phyloP scores from a whole-genome alignment of 73 alveolate species.

The Paramecium caudatum region DNA sequence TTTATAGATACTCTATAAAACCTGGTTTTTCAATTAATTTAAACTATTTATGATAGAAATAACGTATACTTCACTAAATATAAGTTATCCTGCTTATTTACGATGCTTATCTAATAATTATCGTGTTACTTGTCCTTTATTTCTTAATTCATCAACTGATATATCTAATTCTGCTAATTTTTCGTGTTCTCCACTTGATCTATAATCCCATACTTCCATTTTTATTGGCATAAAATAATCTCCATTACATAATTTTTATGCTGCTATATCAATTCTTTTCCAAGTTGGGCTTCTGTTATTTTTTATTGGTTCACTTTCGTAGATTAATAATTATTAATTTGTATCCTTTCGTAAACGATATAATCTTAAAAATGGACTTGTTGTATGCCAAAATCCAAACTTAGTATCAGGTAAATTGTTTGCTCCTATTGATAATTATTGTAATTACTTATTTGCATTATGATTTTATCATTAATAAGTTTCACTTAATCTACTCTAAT shows the following conservation, averaged over 20 bases:
- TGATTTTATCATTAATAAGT: slow-evolving; percentile 47
- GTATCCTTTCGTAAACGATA: slow-evolving; percentile 65
- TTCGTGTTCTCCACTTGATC: slow-evolving; percentile 78
- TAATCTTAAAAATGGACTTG: slow-evolving; percentile 57
- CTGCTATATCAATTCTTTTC: slow-evolving; percentile 78
- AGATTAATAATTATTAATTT: slow-evolving; percentile 61
- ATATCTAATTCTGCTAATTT: slow-evolving; percentile 76
- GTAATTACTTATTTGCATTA: slow-evolving; percentile 52
- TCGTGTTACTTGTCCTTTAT: neutral
- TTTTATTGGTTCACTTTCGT: slow-evolving; percentile 69
- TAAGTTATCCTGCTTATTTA: neutral
- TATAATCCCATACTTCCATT: slow-evolving; percentile 83
- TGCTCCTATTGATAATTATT: slow-evolving; percentile 37
- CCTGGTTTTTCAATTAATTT: slow-evolving; percentile 70
- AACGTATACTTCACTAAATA: slow-evolving; percentile 8
- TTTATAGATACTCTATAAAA: slow-evolving; percentile 87
- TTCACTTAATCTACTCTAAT: slow-evolving; percentile 67
- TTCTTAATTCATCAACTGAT: slow-evolving; percentile 72
- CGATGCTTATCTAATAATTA: neutral
- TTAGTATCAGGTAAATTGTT: slow-evolving; percentile 64
- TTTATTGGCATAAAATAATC: slow-evolving; percentile 82
- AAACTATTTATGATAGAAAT: slow-evolving; percentile 56
- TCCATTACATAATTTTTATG: slow-evolving; percentile 83
- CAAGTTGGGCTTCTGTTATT: slow-evolving; percentile 68
- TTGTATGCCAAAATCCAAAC: slow-evolving; percentile 61